phyloP scores from a whole-genome alignment of 176 grass and related monocot genomes.

The Triticum dicoccoides region DNA sequence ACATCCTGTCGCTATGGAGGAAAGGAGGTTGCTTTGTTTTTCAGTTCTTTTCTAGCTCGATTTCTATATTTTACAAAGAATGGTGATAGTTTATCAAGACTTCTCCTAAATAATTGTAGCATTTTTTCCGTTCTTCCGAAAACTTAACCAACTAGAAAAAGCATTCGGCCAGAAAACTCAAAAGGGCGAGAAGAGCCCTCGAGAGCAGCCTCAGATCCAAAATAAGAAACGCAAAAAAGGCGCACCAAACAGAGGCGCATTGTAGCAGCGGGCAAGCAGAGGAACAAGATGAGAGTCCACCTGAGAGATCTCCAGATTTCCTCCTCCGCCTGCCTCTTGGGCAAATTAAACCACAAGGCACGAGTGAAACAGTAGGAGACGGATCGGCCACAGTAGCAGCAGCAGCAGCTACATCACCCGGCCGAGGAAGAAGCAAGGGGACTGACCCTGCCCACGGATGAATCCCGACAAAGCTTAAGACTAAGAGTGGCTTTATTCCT shows the following conservation, averaged over 20 bases:
- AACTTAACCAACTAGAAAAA: conserved; percentile 4
- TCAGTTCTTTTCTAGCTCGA: neutral
- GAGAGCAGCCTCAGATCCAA: conserved; percentile 15
- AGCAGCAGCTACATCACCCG: conserved; percentile 16
- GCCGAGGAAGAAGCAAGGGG: neutral
- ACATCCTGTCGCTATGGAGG: conserved; percentile 11
- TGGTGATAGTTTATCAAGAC: neutral
- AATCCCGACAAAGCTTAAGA: conserved; percentile 28
- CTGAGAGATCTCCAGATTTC: conserved; percentile 30
- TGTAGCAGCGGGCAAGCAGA: neutral
- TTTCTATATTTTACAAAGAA: neutral
- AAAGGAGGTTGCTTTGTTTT: neutral
- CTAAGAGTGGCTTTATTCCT: neutral
- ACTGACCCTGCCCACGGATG: neutral
- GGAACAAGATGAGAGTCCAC: neutral
- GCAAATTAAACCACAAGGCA: neutral
- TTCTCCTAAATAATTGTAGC: neutral
- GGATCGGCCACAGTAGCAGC: neutral
- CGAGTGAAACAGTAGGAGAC: neutral
- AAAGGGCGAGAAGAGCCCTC: neutral
- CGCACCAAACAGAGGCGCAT: neutral
- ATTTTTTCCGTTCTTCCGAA: neutral
- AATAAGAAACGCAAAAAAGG: conserved; percentile 3
- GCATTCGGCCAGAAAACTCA: conserved; percentile 2
- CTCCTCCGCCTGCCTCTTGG: neutral